Conservation (phyloP, 768 basidiomycete species). For the Lactarius pseudohatsudake region DNA sequence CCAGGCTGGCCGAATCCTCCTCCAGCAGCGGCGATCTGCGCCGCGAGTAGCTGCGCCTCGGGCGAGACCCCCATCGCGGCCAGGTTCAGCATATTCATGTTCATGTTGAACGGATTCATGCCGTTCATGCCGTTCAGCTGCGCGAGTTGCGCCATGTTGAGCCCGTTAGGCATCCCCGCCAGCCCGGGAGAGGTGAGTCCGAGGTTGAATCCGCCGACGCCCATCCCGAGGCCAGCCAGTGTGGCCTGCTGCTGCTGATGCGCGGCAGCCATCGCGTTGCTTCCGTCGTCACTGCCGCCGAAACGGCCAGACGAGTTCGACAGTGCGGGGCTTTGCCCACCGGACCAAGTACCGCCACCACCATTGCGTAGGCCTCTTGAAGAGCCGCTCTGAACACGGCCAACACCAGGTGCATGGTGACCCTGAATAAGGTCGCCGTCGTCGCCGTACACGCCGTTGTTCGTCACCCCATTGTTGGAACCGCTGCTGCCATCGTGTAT, state of each 20-base stretch:
- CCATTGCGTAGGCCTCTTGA: conserved; percentile 45
- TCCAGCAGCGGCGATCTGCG: conserved; percentile 69
- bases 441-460: conserved; percentile 49
- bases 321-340: conserved; percentile 54
- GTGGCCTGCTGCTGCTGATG: conserved; percentile 31
- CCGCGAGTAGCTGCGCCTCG: conserved; percentile 80
- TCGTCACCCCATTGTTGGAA: conserved; percentile 28
- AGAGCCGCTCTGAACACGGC: background rate
- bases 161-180: conserved; percentile 33
- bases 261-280: conserved; percentile 29
- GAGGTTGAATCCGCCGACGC: conserved; percentile 38
- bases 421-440: conserved; percentile 46
- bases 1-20: conserved; percentile 60
- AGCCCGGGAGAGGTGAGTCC: conserved; percentile 39
- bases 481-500: background rate
- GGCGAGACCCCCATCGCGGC: conserved; percentile 77
- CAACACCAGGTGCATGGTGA: conserved; percentile 34
- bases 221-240: conserved; percentile 42
- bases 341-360: too few relatives aligned
- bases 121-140: conserved; percentile 51
- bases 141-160: conserved; percentile 39
- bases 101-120: conserved; percentile 63
- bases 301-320: conserved; percentile 50
- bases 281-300: conserved; percentile 39
- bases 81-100: conserved; percentile 57